These are phyloP conservation scores for Cyberlindnera petersonii DNA, from an alignment of 805 yeast species.

Conservation along the genomic window DNA sequence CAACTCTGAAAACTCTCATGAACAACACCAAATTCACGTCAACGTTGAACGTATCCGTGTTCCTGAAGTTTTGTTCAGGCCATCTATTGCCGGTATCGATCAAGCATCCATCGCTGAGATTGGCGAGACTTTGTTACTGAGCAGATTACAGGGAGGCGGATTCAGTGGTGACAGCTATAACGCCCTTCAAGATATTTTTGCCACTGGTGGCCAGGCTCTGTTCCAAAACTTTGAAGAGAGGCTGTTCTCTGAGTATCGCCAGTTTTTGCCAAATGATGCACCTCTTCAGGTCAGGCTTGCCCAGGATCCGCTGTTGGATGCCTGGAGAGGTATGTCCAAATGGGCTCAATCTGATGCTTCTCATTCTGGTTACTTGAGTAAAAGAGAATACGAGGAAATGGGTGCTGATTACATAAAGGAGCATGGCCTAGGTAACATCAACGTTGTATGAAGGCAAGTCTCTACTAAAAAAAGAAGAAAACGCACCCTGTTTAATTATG, in stretches of 20 bases:
- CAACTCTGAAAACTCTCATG: slow-evolving; percentile 76
- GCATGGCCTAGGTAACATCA: slow-evolving; percentile 67
- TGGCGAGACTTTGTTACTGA: slow-evolving; percentile 58
- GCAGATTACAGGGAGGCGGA: slow-evolving; percentile 56
- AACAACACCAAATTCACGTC: slow-evolving; percentile 85
- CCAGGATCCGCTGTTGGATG: slow-evolving; percentile 64
- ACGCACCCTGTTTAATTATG: no score
- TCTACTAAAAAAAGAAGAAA: no score
- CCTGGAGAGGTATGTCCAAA: slow-evolving; percentile 93
- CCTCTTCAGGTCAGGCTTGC: slow-evolving; percentile 61
- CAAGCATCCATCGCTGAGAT: slow-evolving; percentile 92
- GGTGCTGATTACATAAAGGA: slow-evolving; percentile 89
- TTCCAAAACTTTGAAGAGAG: slow-evolving; percentile 66
- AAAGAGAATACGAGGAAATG: slow-evolving; percentile 76
- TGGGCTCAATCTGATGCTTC: slow-evolving; percentile 57
- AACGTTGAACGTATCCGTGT: slow-evolving; percentile 88
- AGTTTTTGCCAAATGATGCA: slow-evolving; percentile 66
- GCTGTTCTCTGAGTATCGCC: slow-evolving; percentile 61
- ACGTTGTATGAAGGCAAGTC: slow-evolving; percentile 13
- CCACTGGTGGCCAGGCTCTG: slow-evolving; percentile 82
- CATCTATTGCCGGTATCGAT: slow-evolving; percentile 90
- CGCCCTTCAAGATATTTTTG: slow-evolving; percentile 59
- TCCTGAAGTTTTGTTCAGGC: slow-evolving; percentile 91
- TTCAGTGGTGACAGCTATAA: slow-evolving; percentile 50
- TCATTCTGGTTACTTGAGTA: slow-evolving; percentile 49